Evolutionary conservation across 1,139 yeast genomes (phyloP).

Genomic region (Saccharomyces hybrid): DNA sequence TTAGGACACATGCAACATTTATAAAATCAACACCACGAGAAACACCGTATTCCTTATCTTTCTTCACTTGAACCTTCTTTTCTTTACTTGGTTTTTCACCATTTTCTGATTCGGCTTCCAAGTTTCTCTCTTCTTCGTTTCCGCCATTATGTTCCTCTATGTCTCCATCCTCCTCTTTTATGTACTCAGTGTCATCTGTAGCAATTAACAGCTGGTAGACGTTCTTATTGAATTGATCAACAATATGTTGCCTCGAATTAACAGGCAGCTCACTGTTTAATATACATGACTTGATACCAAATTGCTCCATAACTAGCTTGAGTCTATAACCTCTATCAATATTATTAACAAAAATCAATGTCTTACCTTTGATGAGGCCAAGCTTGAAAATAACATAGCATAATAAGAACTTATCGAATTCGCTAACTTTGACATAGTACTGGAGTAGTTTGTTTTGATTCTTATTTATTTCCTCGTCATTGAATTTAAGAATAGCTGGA

Average conservation of each 20-base stretch:
- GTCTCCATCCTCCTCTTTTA: constrained; percentile 46
- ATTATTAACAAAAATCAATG: constrained; percentile 83
- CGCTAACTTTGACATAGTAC: constrained; percentile 78
- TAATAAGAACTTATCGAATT: constrained; percentile 84
- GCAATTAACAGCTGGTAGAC: constrained; percentile 85
- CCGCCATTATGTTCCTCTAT: too few species aligned
- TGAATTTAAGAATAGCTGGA: constrained; percentile 76
- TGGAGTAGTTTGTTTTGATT: constrained; percentile 61
- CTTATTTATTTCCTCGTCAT: constrained; percentile 52
- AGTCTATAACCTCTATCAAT: constrained; percentile 93
- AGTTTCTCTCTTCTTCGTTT: too few species aligned
- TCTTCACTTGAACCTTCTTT: constrained; percentile 36
- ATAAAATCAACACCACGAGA: constrained; percentile 96
- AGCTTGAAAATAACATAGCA: constrained; percentile 89
- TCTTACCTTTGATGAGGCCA: constrained; percentile 82
- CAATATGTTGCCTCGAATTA: constrained; percentile 88
- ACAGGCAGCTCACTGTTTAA: constrained; percentile 89
- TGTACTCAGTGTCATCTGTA: constrained; percentile 77
- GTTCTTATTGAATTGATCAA: constrained; percentile 89
- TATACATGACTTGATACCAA: constrained; percentile 84
- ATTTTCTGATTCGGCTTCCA: constrained; percentile 14
- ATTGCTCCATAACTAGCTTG: constrained; percentile 86
- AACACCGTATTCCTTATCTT: constrained; percentile 80
- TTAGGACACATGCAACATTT: constrained; percentile 92
- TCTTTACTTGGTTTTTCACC: constrained; percentile 16